Evolutionary conservation across 495 filamentous ascomycete species (phyloP), one percentile per base, ranked within the genome.

Genomic region (Aspergillus leporis): DNA sequence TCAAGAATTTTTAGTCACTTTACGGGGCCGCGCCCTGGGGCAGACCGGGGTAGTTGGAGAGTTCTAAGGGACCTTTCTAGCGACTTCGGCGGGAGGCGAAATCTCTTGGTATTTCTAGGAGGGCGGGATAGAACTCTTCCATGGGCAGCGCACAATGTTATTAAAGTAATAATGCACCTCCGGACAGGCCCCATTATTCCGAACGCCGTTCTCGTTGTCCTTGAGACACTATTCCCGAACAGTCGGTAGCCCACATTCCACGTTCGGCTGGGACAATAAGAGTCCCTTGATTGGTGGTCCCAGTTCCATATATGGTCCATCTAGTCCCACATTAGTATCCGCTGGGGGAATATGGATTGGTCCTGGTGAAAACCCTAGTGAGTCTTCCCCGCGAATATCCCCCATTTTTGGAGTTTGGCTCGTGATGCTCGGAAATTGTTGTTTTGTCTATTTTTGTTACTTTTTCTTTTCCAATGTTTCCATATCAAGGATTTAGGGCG

Each of bases 251-350:
- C 21, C 43, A 23, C 19, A n/a, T 47, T 47, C 43, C 43, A 23
- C 43, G 19, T 47, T 47, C 43, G 21, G 5, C 43, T 8, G 43
- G 19, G 19, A 47, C 21, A 47, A n/a, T 47, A 16, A 7, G 14
- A 2, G 16, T 3, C 7, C 21, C 19, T 8, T 23, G 7, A 47
- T 47, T 47, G 19, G 43, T 47, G 9, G 36, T 40, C 16, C 6
- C 3, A 18, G 41, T 12, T 12, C 8, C 13, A 14, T 3, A 36
- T 36, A 5, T 16, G 19, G 12, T 10, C 19, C 19, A 22, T 36
- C 56, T 53, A 59, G 57, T 57, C 62, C 62, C 62, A 61, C 59
- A 61, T 61, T 10, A n/a, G 62, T 47, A 55, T 61, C 62, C 62
- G 58, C 58, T 50, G 30, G 16, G 30, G 7, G 21, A 23, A n/a